Conservation (phyloP, 2,329 filamentous ascomycete species). For the Immersiporthe knoxdaviesiana region DNA sequence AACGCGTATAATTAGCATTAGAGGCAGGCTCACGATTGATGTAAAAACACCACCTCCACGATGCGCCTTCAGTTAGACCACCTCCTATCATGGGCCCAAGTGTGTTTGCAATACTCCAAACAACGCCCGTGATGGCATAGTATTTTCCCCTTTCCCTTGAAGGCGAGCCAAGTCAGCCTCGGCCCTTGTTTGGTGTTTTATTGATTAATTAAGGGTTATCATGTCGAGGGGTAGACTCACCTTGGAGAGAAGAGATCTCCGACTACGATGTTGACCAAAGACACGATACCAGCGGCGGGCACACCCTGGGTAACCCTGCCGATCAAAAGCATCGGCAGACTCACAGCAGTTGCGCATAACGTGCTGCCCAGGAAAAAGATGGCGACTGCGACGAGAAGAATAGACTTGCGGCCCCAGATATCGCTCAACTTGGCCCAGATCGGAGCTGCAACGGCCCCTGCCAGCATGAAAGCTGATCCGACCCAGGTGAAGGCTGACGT, state of each 20-base stretch:
- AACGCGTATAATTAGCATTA: neutral
- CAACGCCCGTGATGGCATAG: conserved; percentile 44
- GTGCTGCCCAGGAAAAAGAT: conserved; percentile 44
- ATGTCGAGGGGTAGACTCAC: conserved; percentile 31
- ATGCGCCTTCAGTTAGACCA: conserved; percentile 31
- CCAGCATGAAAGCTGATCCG: conserved; percentile 65
- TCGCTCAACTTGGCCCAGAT: conserved; percentile 59
- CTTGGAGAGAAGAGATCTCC: conserved; percentile 46
- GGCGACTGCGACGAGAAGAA: conserved; percentile 39
- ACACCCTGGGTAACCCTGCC: conserved; percentile 40
- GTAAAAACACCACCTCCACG: conserved; percentile 36
- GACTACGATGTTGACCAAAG: conserved; percentile 43
- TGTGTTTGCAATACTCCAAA: conserved; percentile 49
- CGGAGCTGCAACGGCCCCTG: conserved; percentile 59
- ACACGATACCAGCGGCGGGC: conserved; percentile 42
- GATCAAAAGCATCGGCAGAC: conserved; percentile 43
- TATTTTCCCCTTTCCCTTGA: conserved; percentile 31
- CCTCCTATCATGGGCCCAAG: conserved; percentile 34
- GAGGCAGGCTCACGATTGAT: conserved; percentile 30
- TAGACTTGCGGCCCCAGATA: conserved; percentile 47
- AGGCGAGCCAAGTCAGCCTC: neutral
- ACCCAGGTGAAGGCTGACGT: conserved; percentile 66
- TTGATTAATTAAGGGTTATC: neutral
- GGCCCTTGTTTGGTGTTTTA: neutral
- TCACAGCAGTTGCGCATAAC: conserved; percentile 40